Percentiles rank a stretch among this genome's conserved stretches.
phyloP scores from a whole-genome alignment of 2,329 filamentous ascomycete species.

The Sarocladiaceae sp. region DNA sequence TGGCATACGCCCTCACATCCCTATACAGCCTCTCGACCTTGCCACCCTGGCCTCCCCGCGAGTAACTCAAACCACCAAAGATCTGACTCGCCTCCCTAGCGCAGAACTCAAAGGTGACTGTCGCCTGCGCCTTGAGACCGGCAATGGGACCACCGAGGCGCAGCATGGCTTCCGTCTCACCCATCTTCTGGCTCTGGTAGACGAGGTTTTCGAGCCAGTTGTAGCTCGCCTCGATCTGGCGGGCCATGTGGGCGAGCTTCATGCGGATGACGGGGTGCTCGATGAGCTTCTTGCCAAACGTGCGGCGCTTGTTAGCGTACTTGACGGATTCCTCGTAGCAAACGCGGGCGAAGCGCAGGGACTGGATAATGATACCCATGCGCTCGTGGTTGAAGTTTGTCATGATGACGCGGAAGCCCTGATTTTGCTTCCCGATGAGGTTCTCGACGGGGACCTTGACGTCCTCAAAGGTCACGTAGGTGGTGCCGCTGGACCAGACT shows the following conservation, averaged over 20 bases:
- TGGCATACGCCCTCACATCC: slow-evolving; percentile 92
- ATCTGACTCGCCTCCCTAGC: slow-evolving; percentile 95
- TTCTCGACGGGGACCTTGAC: slow-evolving; percentile 99
- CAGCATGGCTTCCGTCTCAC: slow-evolving; percentile 91
- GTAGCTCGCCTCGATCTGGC: slow-evolving; percentile 95
- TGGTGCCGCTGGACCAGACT: slow-evolving; percentile 91
- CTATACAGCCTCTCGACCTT: slow-evolving; percentile 94
- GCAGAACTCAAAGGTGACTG: slow-evolving; percentile 95
- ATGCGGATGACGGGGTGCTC: slow-evolving; percentile 95
- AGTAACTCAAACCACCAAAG: slow-evolving; percentile 91
- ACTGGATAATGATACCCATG: slow-evolving; percentile 98
- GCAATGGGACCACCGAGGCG: slow-evolving; percentile 93
- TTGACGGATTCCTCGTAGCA: slow-evolving; percentile 96
- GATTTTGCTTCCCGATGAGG: slow-evolving; percentile 93
- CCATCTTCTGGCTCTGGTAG: slow-evolving; percentile 90
- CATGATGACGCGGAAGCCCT: slow-evolving; percentile 98
- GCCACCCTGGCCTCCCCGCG: slow-evolving; percentile 84
- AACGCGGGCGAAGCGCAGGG: slow-evolving; percentile 87
- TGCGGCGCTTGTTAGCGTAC: slow-evolving; percentile 94
- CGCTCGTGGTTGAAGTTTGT: slow-evolving; percentile 99
- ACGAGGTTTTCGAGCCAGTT: slow-evolving; percentile 95
- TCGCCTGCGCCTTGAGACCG: slow-evolving; percentile 86
- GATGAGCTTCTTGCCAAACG: slow-evolving; percentile 94
- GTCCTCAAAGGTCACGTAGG: slow-evolving; percentile 97
- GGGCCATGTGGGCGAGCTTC: slow-evolving; percentile 97